Evolutionary conservation across 225 moss, liverwort and hornwort species (phyloP).

Genomic region (Marchantia polymorpha): DNA sequence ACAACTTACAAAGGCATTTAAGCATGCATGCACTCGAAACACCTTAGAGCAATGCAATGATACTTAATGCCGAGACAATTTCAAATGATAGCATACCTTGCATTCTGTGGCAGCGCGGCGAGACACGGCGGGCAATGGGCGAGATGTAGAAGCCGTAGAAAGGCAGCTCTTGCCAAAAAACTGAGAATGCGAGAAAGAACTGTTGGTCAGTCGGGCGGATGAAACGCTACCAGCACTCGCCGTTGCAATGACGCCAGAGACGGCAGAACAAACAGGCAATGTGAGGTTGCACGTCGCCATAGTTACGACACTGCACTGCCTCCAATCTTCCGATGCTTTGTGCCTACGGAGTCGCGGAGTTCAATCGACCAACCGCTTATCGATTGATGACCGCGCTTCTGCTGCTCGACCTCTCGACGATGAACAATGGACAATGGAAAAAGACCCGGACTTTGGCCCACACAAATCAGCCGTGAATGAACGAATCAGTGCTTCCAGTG

Average conservation of each 20-base stretch:
- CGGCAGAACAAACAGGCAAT: constrained; percentile 9
- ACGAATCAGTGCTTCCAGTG: not conserved
- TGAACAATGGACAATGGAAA: not conserved
- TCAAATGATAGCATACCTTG: constrained; percentile 23
- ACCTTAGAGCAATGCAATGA: not conserved
- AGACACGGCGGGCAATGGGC: not conserved
- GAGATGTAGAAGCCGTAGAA: constrained; percentile 16
- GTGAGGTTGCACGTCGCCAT: constrained; percentile 39
- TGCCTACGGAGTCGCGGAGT: not conserved
- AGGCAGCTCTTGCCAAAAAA: constrained; percentile 36
- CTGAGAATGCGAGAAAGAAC: constrained; percentile 33
- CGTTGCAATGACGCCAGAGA: not conserved
- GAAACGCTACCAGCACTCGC: not conserved
- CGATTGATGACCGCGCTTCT: too few relatives aligned
- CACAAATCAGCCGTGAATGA: not conserved
- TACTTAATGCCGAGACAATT: not conserved
- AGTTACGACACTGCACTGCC: constrained; percentile 3
- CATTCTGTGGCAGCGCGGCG: constrained; percentile 21
- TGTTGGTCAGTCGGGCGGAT: not conserved
- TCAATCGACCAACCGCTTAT: not conserved
- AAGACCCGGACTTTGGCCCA: not conserved
- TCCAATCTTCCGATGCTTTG: not conserved
- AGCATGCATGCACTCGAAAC: not conserved
- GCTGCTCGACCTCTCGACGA: too few relatives aligned
- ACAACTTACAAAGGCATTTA: not conserved